These are phyloP conservation scores for Podila minutissima DNA, from an alignment of 192 early-diverging fungal genomes.

Conservation along the genomic window DNA sequence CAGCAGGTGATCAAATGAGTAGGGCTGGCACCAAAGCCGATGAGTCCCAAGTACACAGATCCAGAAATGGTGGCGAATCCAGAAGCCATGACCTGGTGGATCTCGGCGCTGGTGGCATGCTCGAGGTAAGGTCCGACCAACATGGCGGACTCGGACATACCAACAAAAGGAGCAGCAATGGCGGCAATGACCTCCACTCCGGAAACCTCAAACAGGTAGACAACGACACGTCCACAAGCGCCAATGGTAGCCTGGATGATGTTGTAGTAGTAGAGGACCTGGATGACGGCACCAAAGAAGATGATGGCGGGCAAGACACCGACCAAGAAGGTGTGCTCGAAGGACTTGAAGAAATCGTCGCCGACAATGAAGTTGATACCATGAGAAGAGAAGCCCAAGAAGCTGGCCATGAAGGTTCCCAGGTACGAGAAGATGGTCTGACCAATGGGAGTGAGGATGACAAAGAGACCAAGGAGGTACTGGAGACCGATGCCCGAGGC, in stretches of 20 bases:
- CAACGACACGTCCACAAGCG: conserved; percentile 70
- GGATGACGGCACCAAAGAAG: conserved; percentile 89
- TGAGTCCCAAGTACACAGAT: conserved; percentile 81
- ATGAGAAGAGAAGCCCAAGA: conserved; percentile 73
- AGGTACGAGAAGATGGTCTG: conserved; percentile 76
- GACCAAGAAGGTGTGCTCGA: conserved; percentile 67
- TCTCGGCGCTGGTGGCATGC: conserved; percentile 85
- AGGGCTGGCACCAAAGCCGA: conserved; percentile 71
- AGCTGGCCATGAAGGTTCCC: conserved; percentile 59
- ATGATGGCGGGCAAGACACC: conserved; percentile 85
- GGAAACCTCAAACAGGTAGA: conserved; percentile 76
- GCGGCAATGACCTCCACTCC: conserved; percentile 88
- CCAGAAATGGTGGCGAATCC: conserved; percentile 94
- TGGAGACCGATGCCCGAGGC: conserved; percentile 75
- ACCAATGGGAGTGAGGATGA: conserved; percentile 77
- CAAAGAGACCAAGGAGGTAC: conserved; percentile 82
- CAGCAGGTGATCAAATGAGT: conserved; percentile 82
- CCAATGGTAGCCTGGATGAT: conserved; percentile 83
- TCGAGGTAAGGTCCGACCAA: conserved; percentile 84
- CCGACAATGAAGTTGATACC: conserved; percentile 82
- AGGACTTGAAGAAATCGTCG: conserved; percentile 47
- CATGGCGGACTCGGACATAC: conserved; percentile 84
- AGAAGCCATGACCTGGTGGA: conserved; percentile 88
- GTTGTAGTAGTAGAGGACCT: conserved; percentile 85
- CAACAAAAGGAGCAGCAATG: conserved; percentile 86